Percentiles rank a stretch among this genome's conserved stretches.
phyloP scores from a whole-genome alignment of 257 asterid species.

The Solanum pennellii region DNA sequence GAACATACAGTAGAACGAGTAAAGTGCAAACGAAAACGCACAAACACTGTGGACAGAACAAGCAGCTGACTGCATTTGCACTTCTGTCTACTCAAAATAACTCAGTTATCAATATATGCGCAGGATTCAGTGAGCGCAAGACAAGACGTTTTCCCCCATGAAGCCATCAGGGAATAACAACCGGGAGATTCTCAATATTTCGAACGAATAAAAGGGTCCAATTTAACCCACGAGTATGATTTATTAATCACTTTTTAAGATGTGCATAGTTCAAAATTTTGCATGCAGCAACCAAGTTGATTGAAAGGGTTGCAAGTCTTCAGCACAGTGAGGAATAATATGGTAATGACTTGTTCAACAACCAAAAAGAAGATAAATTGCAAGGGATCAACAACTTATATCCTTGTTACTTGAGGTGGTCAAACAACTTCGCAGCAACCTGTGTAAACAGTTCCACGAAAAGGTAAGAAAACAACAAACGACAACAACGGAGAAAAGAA shows the following conservation, averaged over 20 bases:
- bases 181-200: neutral
- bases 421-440: conserved; percentile 4
- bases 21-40: neutral
- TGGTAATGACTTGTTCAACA: neutral
- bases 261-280: neutral
- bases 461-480: neutral
- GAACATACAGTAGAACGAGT: neutral
- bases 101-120: neutral
- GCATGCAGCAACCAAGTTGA: neutral
- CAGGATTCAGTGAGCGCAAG: neutral
- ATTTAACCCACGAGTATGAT: neutral
- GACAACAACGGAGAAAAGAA: neutral
- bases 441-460: neutral
- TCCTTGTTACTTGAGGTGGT: neutral
- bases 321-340: neutral
- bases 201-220: neutral
- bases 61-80: neutral
- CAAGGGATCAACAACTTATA: neutral
- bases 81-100: neutral
- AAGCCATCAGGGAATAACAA: neutral
- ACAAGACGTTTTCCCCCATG: neutral
- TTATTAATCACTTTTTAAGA: neutral
- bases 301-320: neutral
- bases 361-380: neutral
- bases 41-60: neutral